phyloP scores from a whole-genome alignment of 2,329 filamentous ascomycete species.

The Talaromyces islandicus region DNA sequence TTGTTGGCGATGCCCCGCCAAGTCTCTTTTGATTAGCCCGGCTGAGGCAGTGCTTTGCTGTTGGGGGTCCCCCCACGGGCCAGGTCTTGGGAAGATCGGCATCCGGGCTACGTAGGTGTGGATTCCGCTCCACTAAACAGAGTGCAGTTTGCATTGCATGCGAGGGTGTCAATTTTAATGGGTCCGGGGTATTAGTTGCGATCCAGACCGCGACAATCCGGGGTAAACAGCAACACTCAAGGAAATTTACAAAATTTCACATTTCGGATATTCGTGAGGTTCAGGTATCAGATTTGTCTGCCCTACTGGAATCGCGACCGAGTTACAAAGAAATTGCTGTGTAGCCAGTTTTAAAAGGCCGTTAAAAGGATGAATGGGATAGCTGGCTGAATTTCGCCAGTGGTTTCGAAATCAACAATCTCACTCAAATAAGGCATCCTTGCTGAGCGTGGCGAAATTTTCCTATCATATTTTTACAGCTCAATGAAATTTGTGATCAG shows the following conservation, averaged over 20 bases:
- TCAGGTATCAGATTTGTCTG: neutral
- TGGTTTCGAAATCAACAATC: neutral
- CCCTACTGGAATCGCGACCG: too few species aligned
- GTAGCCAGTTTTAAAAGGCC: too few species aligned
- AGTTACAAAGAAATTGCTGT: too few species aligned
- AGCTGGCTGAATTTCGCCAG: too few species aligned
- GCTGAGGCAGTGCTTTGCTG: neutral
- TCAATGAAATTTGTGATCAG: neutral
- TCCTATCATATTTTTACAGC: neutral
- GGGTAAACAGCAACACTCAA: slow-evolving; percentile 1
- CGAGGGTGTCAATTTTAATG: slow-evolving; percentile 6
- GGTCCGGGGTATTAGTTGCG: slow-evolving; percentile 10
- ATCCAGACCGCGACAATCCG: slow-evolving; percentile 7
- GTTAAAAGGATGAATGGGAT: too few species aligned
- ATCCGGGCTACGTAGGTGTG: neutral
- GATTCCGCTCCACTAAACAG: slow-evolving; percentile 9
- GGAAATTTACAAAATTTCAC: neutral
- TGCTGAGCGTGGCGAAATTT: neutral
- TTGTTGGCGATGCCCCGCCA: neutral
- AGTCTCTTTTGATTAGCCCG: neutral
- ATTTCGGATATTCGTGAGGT: neutral
- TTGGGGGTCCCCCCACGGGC: neutral
- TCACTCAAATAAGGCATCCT: neutral
- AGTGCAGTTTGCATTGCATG: slow-evolving; percentile 1
- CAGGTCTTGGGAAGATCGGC: neutral